Evolutionary conservation across 1,284 basidiomycete genomes (phyloP), one percentile per base, ranked within the genome.

Genomic region (Ceratobasidium sp.): DNA sequence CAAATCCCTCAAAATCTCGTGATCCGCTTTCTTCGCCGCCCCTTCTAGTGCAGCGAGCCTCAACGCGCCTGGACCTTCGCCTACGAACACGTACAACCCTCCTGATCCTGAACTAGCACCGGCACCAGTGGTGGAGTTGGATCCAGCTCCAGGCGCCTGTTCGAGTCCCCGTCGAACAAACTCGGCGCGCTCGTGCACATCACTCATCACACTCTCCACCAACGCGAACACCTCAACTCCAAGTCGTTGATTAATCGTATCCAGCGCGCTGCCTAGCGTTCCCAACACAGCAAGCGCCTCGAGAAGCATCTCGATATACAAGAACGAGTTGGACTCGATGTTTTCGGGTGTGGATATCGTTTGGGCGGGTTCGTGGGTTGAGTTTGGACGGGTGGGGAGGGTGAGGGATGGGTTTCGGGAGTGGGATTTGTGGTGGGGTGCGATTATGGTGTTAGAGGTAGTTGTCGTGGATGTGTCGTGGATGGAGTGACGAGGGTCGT

Each of bases 221-320:
- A 99, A 84, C 15, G 89, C 84, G 81, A 92, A 97, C 29, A 99
- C 88, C 83, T 99, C 98, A 63, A 89, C 86, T 0, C 93, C 89
- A 6, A 98, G 85, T 48, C 97, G 89, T 82, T 99, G 97, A 0
- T 90, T 86, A 44, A 99, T 86, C 51, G 89, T 88, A 80, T 99
- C 98, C 33, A 99, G 85, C 5, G 91, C 95, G 64, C 87, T 89
- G 1, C 95, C 94, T 0, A 99, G 87, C 81, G 94, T 94, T 17
- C 97, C 97, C 8, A 99, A 86, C 2, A 95, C 91, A 11, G 96
- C 93, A 11, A 99, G 87, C 11, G 96, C 93, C 82, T 99, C 98
- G 24, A 99, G 86, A 1, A 99, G 86, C 22, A 91, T 95, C 83
- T 99, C 98, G 78, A 99, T 92, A 82, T 99, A 99, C 4, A 90